A percentile compares a stretch with the other conserved stretches of the same genome.
Conservation (phyloP, 441 rosid species). For the Cnidoscolus chayamansa region DNA sequence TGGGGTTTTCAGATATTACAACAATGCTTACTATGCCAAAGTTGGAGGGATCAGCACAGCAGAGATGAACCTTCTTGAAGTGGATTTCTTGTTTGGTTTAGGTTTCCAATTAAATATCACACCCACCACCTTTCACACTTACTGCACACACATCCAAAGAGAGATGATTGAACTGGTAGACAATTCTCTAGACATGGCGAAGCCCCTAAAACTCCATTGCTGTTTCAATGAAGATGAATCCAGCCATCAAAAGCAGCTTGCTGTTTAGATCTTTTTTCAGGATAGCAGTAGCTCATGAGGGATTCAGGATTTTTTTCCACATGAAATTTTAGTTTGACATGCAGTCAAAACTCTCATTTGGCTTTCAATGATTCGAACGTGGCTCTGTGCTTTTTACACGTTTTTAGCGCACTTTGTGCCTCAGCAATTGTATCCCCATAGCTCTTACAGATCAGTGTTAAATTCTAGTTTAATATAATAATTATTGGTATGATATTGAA, state of each 20-base stretch:
- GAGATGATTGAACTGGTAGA: conserved; percentile 31
- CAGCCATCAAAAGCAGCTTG: conserved; percentile 52
- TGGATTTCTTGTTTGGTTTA: conserved; percentile 77
- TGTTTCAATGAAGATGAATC: conserved; percentile 54
- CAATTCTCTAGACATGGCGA: conserved; percentile 24
- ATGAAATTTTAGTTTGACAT: conserved; percentile 15
- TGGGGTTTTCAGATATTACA: conserved; percentile 53
- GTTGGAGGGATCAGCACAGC: conserved; percentile 79
- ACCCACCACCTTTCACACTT: conserved; percentile 54
- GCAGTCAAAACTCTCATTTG: conserved; percentile 13
- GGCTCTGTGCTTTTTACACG: not conserved
- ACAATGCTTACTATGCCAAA: conserved; percentile 75
- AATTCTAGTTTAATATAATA: too few species aligned
- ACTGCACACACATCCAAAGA: conserved; percentile 53
- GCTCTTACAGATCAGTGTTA: too few species aligned
- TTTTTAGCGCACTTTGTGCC: not conserved
- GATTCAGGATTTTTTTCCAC: not conserved
- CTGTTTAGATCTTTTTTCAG: conserved; percentile 29
- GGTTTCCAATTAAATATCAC: conserved; percentile 76
- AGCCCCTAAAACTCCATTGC: conserved; percentile 27
- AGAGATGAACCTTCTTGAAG: conserved; percentile 84
- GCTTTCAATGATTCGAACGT: conserved; percentile 10
- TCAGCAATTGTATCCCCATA: not conserved
- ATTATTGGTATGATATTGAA: too few species aligned
- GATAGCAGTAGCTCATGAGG: not conserved